These are phyloP conservation scores for Hemerocallis citrina DNA, from an alignment of 106 monocot genomes.

Conservation along the genomic window DNA sequence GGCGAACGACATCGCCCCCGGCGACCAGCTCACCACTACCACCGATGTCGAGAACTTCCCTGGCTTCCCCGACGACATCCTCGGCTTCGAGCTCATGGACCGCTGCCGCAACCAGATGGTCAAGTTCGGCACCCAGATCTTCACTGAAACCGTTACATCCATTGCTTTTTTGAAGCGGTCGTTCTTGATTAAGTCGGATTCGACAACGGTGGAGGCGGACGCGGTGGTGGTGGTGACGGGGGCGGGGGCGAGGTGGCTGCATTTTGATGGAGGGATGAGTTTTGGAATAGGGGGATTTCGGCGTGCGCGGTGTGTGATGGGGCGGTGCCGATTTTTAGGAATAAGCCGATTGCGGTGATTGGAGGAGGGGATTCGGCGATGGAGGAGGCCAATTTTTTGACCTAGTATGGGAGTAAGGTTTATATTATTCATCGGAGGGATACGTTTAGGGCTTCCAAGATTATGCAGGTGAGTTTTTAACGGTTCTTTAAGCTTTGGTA, in stretches of 20 bases:
- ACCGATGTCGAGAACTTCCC: conserved; percentile 98
- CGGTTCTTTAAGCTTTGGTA: not conserved
- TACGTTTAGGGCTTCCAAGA: conserved; percentile 82
- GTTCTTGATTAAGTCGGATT: conserved; percentile 43
- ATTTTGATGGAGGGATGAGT: conserved; percentile 40
- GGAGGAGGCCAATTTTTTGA: conserved; percentile 91
- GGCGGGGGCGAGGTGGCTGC: conserved; percentile 78
- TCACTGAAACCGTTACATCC: conserved; percentile 64
- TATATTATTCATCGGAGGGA: conserved; percentile 84
- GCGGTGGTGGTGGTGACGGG: conserved; percentile 81
- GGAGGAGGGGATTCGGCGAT: conserved; percentile 20
- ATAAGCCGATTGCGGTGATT: conserved; percentile 63
- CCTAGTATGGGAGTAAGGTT: conserved; percentile 85
- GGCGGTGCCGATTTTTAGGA: conserved; percentile 85
- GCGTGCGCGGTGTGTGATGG: conserved; percentile 98
- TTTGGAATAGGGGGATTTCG: conserved; percentile 52
- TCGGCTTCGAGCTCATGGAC: conserved; percentile 72
- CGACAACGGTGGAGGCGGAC: conserved; percentile 60
- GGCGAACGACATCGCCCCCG: conserved; percentile 87
- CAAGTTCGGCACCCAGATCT: conserved; percentile 58
- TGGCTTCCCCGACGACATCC: conserved; percentile 85
- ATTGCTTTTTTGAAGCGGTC: conserved; percentile 64
- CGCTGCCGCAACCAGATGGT: conserved; percentile 58
- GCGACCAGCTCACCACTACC: conserved; percentile 94
- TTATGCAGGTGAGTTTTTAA: conserved; percentile 52